phyloP scores from a whole-genome alignment of 495 filamentous ascomycete genomes.

The Podospora didyma region DNA sequence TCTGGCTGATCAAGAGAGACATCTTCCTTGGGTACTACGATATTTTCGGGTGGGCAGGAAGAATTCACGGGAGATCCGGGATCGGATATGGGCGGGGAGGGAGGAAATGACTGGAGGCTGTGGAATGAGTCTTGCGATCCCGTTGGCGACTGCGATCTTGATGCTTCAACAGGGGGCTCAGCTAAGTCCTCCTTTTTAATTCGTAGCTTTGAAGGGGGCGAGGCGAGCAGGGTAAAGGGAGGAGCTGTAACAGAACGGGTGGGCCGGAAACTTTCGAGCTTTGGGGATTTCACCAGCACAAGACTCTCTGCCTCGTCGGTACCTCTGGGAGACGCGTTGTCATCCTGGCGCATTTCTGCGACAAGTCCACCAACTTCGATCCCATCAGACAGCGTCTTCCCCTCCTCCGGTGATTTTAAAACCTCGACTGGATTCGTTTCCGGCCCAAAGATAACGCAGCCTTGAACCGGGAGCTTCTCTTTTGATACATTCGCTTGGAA shows the following conservation, averaged over 20 bases:
- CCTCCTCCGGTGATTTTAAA: background rate
- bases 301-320: background rate
- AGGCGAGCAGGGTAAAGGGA: conserved; percentile 29
- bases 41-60: conserved; percentile 28
- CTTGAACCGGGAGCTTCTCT: no score
- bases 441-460: no score
- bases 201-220: conserved; percentile 22
- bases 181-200: conserved; percentile 3
- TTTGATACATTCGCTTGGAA: conserved; percentile 9
- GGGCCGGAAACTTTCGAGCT: conserved; percentile 22
- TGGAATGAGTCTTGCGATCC: conserved; percentile 45
- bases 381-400: background rate
- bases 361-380: background rate
- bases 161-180: conserved; percentile 9
- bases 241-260: conserved; percentile 34
- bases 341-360: background rate
- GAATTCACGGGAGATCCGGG: conserved; percentile 37
- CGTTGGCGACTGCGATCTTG: conserved; percentile 24
- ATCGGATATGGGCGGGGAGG: conserved; percentile 44
- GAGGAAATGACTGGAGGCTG: conserved; percentile 53
- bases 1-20: conserved; percentile 30
- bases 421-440: background rate
- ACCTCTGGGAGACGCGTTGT: background rate
- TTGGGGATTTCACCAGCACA: conserved; percentile 3
- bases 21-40: conserved; percentile 5